Percentiles rank a stretch among this genome's conserved stretches.
Evolutionary conservation across 2,329 filamentous ascomycete species (phyloP).

Genomic region (Neurospora sp.): DNA sequence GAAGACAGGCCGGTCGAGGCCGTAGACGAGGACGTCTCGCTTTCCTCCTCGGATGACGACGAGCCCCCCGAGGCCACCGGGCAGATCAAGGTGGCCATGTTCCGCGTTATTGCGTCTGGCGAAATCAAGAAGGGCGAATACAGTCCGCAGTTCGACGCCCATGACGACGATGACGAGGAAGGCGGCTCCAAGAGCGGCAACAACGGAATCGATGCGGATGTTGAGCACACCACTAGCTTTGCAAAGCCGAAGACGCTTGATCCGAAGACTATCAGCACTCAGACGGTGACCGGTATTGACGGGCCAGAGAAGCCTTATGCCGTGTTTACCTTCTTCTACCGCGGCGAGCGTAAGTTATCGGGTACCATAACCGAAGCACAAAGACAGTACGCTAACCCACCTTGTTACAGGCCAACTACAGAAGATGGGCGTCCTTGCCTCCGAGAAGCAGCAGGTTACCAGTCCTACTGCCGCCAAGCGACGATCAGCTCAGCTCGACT

Average conservation of each 20-base stretch:
- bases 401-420: slow-evolving; percentile 67
- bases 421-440: slow-evolving; percentile 84
- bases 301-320: slow-evolving; percentile 94
- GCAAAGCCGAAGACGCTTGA: slow-evolving; percentile 93
- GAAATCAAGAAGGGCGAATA: slow-evolving; percentile 98
- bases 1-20: slow-evolving; percentile 67
- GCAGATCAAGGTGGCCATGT: slow-evolving; percentile 96
- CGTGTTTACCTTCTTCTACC: slow-evolving; percentile 94
- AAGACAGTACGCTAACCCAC: slow-evolving; percentile 10
- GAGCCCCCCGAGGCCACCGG: slow-evolving; percentile 89
- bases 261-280: slow-evolving; percentile 94
- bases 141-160: slow-evolving; percentile 92
- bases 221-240: slow-evolving; percentile 96
- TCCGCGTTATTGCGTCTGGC: slow-evolving; percentile 86
- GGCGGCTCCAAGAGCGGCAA: slow-evolving; percentile 37
- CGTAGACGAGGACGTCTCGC: slow-evolving; percentile 62
- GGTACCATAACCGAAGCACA: background rate
- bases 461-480: slow-evolving; percentile 59
- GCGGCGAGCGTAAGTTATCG: slow-evolving; percentile 71
- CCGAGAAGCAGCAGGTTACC: slow-evolving; percentile 54
- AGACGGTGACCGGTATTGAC: slow-evolving; percentile 98
- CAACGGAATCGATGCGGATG: slow-evolving; percentile 62
- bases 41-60: slow-evolving; percentile 75
- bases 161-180: slow-evolving; percentile 80
- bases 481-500: slow-evolving; percentile 74